A percentile compares a stretch with the other conserved stretches of the same genome.
Evolutionary conservation across 352 stramenopile species (phyloP).

Genomic region (Globisporangium orthogonon): DNA sequence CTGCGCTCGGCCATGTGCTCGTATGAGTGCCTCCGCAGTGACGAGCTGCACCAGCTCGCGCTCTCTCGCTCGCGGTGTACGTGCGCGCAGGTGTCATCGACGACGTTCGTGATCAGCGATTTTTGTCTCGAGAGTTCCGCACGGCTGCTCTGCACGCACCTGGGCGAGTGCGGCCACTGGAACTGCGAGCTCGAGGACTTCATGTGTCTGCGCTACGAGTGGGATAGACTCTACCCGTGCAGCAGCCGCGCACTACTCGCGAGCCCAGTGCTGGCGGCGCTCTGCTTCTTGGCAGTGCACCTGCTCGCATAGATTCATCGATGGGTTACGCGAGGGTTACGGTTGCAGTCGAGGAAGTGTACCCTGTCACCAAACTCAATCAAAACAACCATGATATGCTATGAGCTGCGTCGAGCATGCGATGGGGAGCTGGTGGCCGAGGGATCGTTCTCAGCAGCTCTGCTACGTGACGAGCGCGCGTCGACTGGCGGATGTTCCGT

Average conservation of each 20-base stretch:
- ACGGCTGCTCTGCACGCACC: conserved; percentile 74
- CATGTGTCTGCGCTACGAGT: conserved; percentile 89
- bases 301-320: conserved; percentile 12
- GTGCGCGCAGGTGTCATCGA: conserved; percentile 75
- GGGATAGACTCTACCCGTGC: conserved; percentile 66
- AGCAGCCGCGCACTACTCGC: conserved; percentile 8
- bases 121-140: conserved; percentile 81
- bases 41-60: conserved; percentile 67
- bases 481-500: background rate
- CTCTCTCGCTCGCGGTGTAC: conserved; percentile 72
- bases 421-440: conserved; percentile 7
- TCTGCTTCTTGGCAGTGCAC: conserved; percentile 13
- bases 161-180: conserved; percentile 87
- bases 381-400: conserved; percentile 16
- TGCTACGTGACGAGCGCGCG: conserved; percentile 1
- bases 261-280: conserved; percentile 8
- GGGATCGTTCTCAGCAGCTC: conserved; percentile 16
- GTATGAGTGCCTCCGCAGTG: conserved; percentile 71
- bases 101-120: conserved; percentile 58
- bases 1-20: conserved; percentile 84
- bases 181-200: conserved; percentile 84
- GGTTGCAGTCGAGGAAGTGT: background rate
- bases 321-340: background rate
- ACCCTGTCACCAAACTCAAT: background rate
- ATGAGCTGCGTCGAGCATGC: conserved; percentile 27